Evolutionary conservation across 208 protist species (phyloP).

Genomic region (Leishmania braziliensis): DNA sequence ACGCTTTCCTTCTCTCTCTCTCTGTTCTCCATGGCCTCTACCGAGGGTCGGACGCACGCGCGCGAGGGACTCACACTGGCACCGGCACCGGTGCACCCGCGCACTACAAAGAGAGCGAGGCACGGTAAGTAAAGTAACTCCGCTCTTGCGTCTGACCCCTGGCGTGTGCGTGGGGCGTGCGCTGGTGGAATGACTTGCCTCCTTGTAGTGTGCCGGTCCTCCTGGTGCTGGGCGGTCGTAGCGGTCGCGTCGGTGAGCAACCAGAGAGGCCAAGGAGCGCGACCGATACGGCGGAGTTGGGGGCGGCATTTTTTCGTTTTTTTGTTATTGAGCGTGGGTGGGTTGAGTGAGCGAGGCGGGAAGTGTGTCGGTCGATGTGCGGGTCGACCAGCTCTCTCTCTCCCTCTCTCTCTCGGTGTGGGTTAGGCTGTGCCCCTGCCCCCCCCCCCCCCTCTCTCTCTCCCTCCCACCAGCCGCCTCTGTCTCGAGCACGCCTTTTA

Average conservation of each 20-base stretch:
- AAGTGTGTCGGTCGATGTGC: background rate
- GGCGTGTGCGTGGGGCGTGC: background rate
- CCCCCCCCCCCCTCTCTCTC: background rate
- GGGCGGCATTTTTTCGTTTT: background rate
- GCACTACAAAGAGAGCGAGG: background rate
- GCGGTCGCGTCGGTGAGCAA: background rate
- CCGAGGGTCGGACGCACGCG: background rate
- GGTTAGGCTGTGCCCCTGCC: background rate
- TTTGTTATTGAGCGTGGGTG: background rate
- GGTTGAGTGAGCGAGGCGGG: background rate
- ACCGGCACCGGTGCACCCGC: background rate
- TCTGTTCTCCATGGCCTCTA: background rate
- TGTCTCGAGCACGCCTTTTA: background rate
- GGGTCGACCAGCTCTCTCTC: background rate
- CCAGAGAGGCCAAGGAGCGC: background rate
- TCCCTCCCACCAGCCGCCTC: background rate
- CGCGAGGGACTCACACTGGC: background rate
- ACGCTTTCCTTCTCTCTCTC: background rate
- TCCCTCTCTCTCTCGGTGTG: background rate
- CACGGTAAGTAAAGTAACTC: background rate
- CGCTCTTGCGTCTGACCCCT: background rate
- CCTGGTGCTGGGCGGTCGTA: background rate
- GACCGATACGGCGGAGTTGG: background rate
- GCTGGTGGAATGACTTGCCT: background rate
- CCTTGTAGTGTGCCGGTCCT: background rate